Percentiles rank a stretch among this genome's conserved stretches.
Conservation (phyloP, 2,329 filamentous ascomycete genomes). For the Talaromyces pinophilus region DNA sequence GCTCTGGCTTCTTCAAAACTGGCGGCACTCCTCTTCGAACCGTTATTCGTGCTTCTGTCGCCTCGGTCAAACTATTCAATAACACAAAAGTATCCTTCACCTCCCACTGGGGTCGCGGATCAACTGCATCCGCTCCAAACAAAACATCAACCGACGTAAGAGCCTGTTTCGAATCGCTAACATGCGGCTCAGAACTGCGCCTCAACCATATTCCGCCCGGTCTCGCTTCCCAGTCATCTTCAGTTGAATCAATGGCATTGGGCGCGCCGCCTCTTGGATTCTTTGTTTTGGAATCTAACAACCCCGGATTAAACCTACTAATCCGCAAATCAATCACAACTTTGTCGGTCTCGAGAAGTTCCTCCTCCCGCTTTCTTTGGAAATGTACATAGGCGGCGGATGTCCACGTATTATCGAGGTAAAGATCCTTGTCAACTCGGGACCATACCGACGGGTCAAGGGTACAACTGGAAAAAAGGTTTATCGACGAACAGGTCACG, state of each 20-base stretch:
- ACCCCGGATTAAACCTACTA: constrained; percentile 69
- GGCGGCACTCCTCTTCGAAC: constrained; percentile 70
- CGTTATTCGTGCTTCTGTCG: constrained; percentile 72
- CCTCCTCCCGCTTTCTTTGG: constrained; percentile 81
- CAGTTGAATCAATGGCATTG: constrained; percentile 56
- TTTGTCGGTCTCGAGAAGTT: constrained; percentile 71
- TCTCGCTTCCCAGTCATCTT: constrained; percentile 74
- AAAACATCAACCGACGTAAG: constrained; percentile 83
- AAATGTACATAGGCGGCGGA: constrained; percentile 79
- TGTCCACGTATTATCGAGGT: constrained; percentile 72
- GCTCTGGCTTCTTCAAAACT: constrained; percentile 67
- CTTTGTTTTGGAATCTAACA: constrained; percentile 13
- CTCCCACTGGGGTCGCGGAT: constrained; percentile 83
- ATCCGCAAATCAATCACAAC: constrained; percentile 79
- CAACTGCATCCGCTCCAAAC: constrained; percentile 87
- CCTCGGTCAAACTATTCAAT: constrained; percentile 61
- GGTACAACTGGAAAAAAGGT: constrained; percentile 72
- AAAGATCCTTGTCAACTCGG: constrained; percentile 85
- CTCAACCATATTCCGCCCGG: constrained; percentile 80
- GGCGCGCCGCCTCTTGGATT: constrained; percentile 48
- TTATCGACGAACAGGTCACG: constrained; percentile 72
- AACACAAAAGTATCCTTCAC: constrained; percentile 73
- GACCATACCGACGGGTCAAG: constrained; percentile 75
- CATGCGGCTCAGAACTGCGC: constrained; percentile 68
- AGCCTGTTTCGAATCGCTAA: constrained; percentile 71